Conservation (phyloP, 2,329 filamentous ascomycete genomes). For the Tolypocladium cylindrosporum region DNA sequence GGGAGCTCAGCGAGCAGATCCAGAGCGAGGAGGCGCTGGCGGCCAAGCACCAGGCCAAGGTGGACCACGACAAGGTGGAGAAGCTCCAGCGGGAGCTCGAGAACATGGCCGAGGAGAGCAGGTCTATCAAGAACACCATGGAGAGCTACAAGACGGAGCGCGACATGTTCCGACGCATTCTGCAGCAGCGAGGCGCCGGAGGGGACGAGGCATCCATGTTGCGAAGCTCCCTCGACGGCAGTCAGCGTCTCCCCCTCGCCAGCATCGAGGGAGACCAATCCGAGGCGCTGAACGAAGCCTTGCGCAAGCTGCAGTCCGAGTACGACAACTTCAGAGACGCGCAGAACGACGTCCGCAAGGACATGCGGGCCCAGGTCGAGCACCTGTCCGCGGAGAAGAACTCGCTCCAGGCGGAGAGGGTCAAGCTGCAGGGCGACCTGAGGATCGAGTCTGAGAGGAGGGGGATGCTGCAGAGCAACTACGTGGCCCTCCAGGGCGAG, state of each 20-base stretch:
- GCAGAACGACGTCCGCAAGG: constrained; percentile 67
- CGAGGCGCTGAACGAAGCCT: constrained; percentile 58
- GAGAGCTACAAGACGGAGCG: constrained; percentile 93
- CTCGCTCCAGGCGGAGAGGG: constrained; percentile 70
- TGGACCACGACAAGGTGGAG: constrained; percentile 63
- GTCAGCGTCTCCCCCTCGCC: constrained; percentile 40
- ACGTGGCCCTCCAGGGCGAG: constrained; percentile 71
- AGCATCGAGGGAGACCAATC: constrained; percentile 51
- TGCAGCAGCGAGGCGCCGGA: constrained; percentile 58
- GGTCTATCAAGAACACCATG: constrained; percentile 70
- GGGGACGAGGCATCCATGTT: constrained; percentile 59
- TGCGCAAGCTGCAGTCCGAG: constrained; percentile 81
- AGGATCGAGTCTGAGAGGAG: constrained; percentile 74
- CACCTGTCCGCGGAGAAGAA: constrained; percentile 74
- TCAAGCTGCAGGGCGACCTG: constrained; percentile 70
- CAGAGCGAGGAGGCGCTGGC: constrained; percentile 79
- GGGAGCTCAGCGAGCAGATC: constrained; percentile 78
- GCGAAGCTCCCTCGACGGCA: constrained; percentile 58
- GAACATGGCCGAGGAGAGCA: constrained; percentile 73
- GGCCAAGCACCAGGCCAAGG: constrained; percentile 50
- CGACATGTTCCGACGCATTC: constrained; percentile 93
- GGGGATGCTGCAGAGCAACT: constrained; percentile 84
- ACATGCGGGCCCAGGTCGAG: constrained; percentile 77
- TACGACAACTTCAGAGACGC: constrained; percentile 88
- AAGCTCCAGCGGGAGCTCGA: constrained; percentile 62